A percentile compares a stretch with the other conserved stretches of the same genome.
Evolutionary conservation across 2,329 filamentous ascomycete genomes (phyloP).

Genomic region (Teratosphaeria destructans): DNA sequence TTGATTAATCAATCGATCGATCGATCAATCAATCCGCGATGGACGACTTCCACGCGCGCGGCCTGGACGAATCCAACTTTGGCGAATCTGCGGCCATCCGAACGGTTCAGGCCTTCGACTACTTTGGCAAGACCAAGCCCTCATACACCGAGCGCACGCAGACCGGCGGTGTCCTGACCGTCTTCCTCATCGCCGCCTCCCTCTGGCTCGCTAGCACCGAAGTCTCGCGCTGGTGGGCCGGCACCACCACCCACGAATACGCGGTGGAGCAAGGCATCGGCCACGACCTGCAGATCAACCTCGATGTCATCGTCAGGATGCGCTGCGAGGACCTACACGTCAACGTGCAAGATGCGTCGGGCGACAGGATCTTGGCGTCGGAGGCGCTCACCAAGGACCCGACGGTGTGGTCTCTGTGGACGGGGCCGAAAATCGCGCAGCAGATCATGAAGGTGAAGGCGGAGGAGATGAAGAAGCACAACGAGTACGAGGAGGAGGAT

Average conservation of each 20-base stretch:
- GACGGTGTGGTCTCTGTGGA: conserved; percentile 77
- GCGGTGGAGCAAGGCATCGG: conserved; percentile 86
- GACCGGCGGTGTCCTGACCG: conserved; percentile 87
- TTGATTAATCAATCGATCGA: too few species aligned
- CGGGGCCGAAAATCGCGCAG: conserved; percentile 54
- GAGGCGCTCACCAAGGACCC: conserved; percentile 62
- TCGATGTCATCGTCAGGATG: conserved; percentile 90
- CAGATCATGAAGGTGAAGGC: conserved; percentile 48
- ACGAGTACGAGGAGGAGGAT: conserved; percentile 56
- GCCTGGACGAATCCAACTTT: conserved; percentile 70
- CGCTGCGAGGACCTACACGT: conserved; percentile 77
- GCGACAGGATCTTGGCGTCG: conserved; percentile 80
- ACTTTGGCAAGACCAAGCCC: conserved; percentile 93
- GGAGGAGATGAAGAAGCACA: conserved; percentile 32
- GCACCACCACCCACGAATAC: conserved; percentile 79
- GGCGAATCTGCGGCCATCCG: conserved; percentile 54
- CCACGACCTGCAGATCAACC: conserved; percentile 82
- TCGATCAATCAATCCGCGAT: conserved; percentile 34
- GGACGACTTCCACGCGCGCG: conserved; percentile 66
- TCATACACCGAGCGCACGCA: conserved; percentile 79
- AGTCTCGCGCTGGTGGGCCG: conserved; percentile 70
- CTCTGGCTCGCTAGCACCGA: conserved; percentile 68
- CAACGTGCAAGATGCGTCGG: conserved; percentile 92
- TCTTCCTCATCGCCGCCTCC: conserved; percentile 67
- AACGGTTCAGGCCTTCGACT: conserved; percentile 78